Conservation (phyloP, 2,329 filamentous ascomycete genomes). For the Colletotrichum tropicicola region DNA sequence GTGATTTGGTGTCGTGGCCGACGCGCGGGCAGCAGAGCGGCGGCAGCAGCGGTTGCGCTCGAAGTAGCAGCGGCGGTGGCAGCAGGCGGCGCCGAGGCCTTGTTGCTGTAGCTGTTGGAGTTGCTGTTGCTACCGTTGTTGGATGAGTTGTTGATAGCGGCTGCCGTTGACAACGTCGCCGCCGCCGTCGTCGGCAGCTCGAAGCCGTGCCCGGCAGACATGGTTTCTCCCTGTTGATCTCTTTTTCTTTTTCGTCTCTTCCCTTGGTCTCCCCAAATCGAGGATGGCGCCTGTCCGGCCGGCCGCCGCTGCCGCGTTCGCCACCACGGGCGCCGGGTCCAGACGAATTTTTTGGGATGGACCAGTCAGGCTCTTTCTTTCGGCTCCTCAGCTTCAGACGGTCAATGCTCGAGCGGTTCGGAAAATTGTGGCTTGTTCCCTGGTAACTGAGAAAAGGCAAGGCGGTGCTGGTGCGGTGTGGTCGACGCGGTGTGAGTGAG, state of each 20-base stretch:
- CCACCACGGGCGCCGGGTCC: constrained; percentile 1
- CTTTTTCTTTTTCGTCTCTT: neutral
- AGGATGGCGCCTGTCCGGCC: neutral
- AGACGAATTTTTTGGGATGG: constrained; percentile 22
- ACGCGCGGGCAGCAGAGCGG: constrained; percentile 13
- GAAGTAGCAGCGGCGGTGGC: constrained; percentile 1
- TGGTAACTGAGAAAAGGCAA: neutral
- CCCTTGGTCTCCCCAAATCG: too few species aligned
- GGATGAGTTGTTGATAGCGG: constrained; percentile 13
- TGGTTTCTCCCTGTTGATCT: constrained; percentile 22
- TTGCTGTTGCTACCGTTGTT: neutral
- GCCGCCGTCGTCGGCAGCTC: constrained; percentile 22
- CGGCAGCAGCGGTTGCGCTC: constrained; percentile 1
- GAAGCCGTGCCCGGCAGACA: constrained; percentile 21
- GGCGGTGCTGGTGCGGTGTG: neutral
- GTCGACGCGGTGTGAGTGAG: constrained; percentile 5
- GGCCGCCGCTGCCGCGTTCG: constrained; percentile 10
- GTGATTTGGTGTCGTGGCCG: constrained; percentile 59
- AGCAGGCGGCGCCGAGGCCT: neutral
- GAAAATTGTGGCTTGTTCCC: constrained; percentile 10
- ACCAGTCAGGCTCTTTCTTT: constrained; percentile 4
- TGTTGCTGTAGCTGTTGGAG: constrained; percentile 1
- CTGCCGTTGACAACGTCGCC: constrained; percentile 6
- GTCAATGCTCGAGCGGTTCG: constrained; percentile 12
- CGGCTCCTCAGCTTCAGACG: neutral